Percentiles rank a stretch among this genome's conserved stretches.
Evolutionary conservation across 805 yeast genomes (phyloP).

Genomic region (Sugiyamaella boreocaroliniensis): DNA sequence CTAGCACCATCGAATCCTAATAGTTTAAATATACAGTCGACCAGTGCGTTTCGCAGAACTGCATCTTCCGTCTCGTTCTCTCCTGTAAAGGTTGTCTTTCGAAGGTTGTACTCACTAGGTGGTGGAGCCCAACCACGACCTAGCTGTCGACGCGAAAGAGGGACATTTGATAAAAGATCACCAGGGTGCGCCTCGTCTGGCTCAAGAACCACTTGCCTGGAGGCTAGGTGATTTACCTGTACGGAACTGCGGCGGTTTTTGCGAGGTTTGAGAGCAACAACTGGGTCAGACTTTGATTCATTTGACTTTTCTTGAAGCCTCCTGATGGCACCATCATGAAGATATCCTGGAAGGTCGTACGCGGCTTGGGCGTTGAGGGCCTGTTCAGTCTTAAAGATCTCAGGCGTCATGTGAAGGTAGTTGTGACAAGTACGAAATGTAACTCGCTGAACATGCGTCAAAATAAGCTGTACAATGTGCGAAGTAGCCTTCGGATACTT

Average conservation of each 20-base stretch:
- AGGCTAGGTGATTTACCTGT: slow-evolving; percentile 7
- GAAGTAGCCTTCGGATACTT: slow-evolving; percentile 86
- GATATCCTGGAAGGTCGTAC: slow-evolving; percentile 54
- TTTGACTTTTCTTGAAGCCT: slow-evolving; percentile 30
- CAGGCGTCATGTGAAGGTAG: slow-evolving; percentile 77
- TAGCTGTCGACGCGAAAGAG: slow-evolving; percentile 31
- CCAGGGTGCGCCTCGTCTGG: slow-evolving; percentile 63
- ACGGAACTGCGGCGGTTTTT: slow-evolving; percentile 6
- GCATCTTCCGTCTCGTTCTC: slow-evolving; percentile 70
- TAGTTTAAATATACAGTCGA: slow-evolving; percentile 61
- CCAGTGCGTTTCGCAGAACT: slow-evolving; percentile 53
- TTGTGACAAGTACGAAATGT: slow-evolving; percentile 86
- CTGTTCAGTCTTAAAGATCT: slow-evolving; percentile 70
- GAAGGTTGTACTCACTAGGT: not conserved
- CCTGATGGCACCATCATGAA: slow-evolving; percentile 51
- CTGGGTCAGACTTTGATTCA: slow-evolving; percentile 13
- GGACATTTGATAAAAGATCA: slow-evolving; percentile 75
- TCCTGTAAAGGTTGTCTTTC: slow-evolving; percentile 36
- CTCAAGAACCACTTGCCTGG: slow-evolving; percentile 22
- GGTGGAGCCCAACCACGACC: slow-evolving; percentile 7
- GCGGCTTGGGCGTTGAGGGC: slow-evolving; percentile 47
- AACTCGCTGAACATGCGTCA: slow-evolving; percentile 80
- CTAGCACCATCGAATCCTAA: slow-evolving; percentile 51
- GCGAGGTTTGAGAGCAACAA: slow-evolving; percentile 10
- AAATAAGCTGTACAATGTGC: slow-evolving; percentile 87